phyloP scores from a whole-genome alignment of 371 early-diverging fungal genomes.

The Mucor saturninus region DNA sequence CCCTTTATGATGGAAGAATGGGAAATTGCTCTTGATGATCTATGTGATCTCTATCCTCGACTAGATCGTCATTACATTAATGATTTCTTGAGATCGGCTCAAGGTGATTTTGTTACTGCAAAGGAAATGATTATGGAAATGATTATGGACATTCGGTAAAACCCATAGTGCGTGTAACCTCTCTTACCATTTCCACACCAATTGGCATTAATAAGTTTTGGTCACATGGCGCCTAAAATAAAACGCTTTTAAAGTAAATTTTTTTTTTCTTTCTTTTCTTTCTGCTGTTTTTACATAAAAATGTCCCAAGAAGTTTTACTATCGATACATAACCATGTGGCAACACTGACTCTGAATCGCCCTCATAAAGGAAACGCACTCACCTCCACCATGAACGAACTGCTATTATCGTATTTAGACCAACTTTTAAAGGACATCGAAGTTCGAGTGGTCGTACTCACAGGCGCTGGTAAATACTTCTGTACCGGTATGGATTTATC shows the following conservation, averaged over 20 bases:
- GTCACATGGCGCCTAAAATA: slow-evolving; percentile 6
- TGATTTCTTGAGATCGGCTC: slow-evolving; percentile 30
- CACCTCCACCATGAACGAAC: slow-evolving; percentile 54
- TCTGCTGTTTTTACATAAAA: slow-evolving; percentile 1
- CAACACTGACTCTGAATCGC: slow-evolving; percentile 62
- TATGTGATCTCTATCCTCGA: slow-evolving; percentile 27
- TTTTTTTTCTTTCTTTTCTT: slow-evolving; percentile 11
- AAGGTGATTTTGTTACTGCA: slow-evolving; percentile 24
- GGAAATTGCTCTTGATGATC: slow-evolving; percentile 25
- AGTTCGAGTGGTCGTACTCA: slow-evolving; percentile 65
- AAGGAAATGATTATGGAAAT: slow-evolving; percentile 29
- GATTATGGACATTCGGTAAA: slow-evolving; percentile 26
- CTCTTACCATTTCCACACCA: slow-evolving; percentile 5
- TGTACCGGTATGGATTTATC: slow-evolving; percentile 77
- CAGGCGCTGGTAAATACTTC: slow-evolving; percentile 76
- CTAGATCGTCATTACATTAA: slow-evolving; percentile 26
- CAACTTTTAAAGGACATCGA: slow-evolving; percentile 50
- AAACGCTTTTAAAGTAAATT: neutral
- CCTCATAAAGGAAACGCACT: slow-evolving; percentile 69
- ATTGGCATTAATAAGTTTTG: slow-evolving; percentile 13
- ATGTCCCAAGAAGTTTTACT: slow-evolving; percentile 18
- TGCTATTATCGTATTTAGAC: slow-evolving; percentile 48
- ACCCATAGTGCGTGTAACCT: neutral
- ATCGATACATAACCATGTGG: slow-evolving; percentile 45
- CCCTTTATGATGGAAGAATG: slow-evolving; percentile 29